Percentiles rank a stretch among this genome's conserved stretches.
phyloP scores from a whole-genome alignment of 768 basidiomycete genomes.

The Chalciporus chontae region DNA sequence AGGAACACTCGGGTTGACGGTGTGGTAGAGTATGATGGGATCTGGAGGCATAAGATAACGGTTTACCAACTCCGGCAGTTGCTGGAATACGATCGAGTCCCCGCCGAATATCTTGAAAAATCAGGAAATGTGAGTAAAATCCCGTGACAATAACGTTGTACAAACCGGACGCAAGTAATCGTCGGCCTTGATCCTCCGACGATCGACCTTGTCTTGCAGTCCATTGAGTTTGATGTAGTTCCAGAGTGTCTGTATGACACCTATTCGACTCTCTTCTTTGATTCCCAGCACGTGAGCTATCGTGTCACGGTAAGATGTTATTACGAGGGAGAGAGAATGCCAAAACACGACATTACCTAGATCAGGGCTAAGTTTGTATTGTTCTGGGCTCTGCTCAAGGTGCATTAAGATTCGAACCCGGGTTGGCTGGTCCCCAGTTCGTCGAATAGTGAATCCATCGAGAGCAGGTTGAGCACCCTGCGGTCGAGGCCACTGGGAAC shows the following conservation, averaged over 20 bases:
- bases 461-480: constrained; percentile 55
- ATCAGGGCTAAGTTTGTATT: constrained; percentile 75
- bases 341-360: constrained; percentile 46
- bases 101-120: constrained; percentile 59
- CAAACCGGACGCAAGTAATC: constrained; percentile 61
- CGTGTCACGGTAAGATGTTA: constrained; percentile 1
- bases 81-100: constrained; percentile 71
- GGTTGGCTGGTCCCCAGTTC: constrained; percentile 76
- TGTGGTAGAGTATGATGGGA: constrained; percentile 78
- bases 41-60: constrained; percentile 74
- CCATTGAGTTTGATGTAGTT: constrained; percentile 85
- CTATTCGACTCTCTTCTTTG: constrained; percentile 81
- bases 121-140: background rate
- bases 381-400: constrained; percentile 83
- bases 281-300: constrained; percentile 66
- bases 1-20: constrained; percentile 55
- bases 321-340: background rate
- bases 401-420: constrained; percentile 82
- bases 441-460: constrained; percentile 84
- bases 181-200: constrained; percentile 66
- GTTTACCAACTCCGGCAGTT: constrained; percentile 82
- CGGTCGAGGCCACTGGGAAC: constrained; percentile 57
- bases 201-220: constrained; percentile 79
- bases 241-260: constrained; percentile 83
- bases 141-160: background rate